phyloP scores from a whole-genome alignment of 2,329 filamentous ascomycete species.

The Alternaria sp. region DNA sequence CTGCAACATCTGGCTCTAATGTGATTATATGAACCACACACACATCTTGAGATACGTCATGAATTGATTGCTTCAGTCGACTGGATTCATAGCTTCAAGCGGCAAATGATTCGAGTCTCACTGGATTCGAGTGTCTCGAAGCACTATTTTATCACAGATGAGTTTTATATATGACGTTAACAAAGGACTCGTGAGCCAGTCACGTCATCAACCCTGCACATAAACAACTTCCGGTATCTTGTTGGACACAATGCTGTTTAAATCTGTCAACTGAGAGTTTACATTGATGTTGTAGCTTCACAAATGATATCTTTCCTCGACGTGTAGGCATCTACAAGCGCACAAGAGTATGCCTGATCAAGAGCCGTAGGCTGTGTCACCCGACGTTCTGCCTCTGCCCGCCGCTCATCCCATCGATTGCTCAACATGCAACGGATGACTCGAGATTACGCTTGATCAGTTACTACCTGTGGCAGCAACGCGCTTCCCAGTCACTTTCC shows the following conservation, averaged over 20 bases:
- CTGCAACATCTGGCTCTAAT: too few species aligned
- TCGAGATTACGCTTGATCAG: neutral
- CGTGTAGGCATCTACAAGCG: neutral
- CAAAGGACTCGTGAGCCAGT: neutral
- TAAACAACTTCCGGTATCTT: neutral
- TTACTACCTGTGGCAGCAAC: neutral
- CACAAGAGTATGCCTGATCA: neutral
- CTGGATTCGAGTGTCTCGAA: too few species aligned
- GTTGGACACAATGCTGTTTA: neutral
- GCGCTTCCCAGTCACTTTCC: neutral
- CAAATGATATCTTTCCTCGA: too few species aligned
- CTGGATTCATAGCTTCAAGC: too few species aligned
- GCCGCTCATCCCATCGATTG: neutral
- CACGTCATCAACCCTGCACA: neutral
- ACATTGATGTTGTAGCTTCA: neutral
- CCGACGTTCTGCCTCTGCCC: neutral
- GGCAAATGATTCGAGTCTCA: too few species aligned
- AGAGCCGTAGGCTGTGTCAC: neutral
- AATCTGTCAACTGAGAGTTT: neutral
- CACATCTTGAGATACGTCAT: too few species aligned
- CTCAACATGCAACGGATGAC: neutral
- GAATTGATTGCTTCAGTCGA: too few species aligned
- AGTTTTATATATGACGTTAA: neutral
- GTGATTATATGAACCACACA: too few species aligned
- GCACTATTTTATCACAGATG: neutral